Evolutionary conservation across 2,329 filamentous ascomycete species (phyloP).

Genomic region (Monilinia fructigena): DNA sequence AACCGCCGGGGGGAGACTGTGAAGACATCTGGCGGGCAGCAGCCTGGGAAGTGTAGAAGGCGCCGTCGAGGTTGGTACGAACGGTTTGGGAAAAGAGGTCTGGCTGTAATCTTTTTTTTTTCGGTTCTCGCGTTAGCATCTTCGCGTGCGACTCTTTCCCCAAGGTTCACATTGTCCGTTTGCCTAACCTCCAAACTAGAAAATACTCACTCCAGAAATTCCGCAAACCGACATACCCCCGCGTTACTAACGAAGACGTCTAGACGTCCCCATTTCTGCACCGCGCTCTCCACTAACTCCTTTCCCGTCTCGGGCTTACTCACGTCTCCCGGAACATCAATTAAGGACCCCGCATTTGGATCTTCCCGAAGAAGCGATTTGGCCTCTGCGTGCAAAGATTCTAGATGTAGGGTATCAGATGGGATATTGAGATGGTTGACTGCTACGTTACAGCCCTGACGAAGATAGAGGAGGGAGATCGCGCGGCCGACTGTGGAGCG

Average conservation of each 20-base stretch:
- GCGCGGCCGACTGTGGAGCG: conserved; percentile 67
- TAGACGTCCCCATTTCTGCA: conserved; percentile 59
- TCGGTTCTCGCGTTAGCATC: neutral
- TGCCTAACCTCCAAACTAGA: neutral
- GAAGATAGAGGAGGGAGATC: conserved; percentile 75
- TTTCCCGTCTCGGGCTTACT: conserved; percentile 69
- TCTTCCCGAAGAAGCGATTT: conserved; percentile 47
- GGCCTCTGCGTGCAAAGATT: conserved; percentile 54
- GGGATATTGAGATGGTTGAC: conserved; percentile 73
- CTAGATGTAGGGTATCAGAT: conserved; percentile 52
- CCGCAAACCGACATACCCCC: conserved; percentile 82
- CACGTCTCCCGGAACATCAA: conserved; percentile 75
- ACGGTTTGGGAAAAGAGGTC: conserved; percentile 71
- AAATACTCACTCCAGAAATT: conserved; percentile 67
- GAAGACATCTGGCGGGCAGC: conserved; percentile 78
- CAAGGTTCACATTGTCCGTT: no score
- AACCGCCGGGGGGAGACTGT: conserved; percentile 61
- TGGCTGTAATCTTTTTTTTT: conserved; percentile 54
- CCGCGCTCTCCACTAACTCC: conserved; percentile 64
- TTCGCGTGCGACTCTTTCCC: neutral
- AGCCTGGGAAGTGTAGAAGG: conserved; percentile 85
- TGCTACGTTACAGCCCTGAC: conserved; percentile 74
- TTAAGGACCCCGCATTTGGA: conserved; percentile 52
- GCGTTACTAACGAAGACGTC: conserved; percentile 87
- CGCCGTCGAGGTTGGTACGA: conserved; percentile 78